phyloP scores from a whole-genome alignment of 257 asterid species.

The Solanum pinnatisectum region DNA sequence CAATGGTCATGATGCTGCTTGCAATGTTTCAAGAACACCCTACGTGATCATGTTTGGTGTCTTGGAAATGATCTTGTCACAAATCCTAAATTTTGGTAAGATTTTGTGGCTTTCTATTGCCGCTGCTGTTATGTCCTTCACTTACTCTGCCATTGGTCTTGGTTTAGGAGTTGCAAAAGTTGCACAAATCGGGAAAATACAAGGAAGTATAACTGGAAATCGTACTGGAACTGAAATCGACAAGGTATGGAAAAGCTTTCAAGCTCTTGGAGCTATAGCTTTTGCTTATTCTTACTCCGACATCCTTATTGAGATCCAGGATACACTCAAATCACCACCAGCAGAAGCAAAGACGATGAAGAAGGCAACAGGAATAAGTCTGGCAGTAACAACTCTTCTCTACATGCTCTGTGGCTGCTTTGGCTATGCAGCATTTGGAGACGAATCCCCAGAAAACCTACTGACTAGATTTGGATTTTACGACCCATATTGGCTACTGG shows the following conservation, averaged over 20 bases:
- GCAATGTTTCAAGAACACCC: neutral
- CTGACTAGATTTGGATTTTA: neutral
- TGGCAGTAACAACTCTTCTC: neutral
- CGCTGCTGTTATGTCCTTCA: slow-evolving; percentile 66
- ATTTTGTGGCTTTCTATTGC: slow-evolving; percentile 65
- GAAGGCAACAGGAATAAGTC: too few relatives aligned
- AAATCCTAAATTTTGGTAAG: slow-evolving; percentile 50
- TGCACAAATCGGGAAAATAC: slow-evolving; percentile 14
- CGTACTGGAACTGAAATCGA: slow-evolving; percentile 2
- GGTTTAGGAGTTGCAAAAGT: slow-evolving; percentile 53
- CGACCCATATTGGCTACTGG: too few relatives aligned
- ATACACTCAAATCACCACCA: slow-evolving; percentile 17
- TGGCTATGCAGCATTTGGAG: neutral
- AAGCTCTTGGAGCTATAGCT: slow-evolving; percentile 22
- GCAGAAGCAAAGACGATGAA: neutral
- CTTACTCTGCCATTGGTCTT: slow-evolving; percentile 52
- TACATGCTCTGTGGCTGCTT: neutral
- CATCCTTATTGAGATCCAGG: slow-evolving; percentile 21
- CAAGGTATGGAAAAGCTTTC: slow-evolving; percentile 21
- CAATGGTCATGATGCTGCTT: neutral
- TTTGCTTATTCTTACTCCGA: slow-evolving; percentile 23
- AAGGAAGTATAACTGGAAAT: slow-evolving; percentile 14
- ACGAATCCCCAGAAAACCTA: slow-evolving; percentile 6
- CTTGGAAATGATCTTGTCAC: neutral
- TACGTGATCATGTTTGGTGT: neutral